phyloP scores from a whole-genome alignment of 768 basidiomycete species.

The Lactifluus subvellereus region DNA sequence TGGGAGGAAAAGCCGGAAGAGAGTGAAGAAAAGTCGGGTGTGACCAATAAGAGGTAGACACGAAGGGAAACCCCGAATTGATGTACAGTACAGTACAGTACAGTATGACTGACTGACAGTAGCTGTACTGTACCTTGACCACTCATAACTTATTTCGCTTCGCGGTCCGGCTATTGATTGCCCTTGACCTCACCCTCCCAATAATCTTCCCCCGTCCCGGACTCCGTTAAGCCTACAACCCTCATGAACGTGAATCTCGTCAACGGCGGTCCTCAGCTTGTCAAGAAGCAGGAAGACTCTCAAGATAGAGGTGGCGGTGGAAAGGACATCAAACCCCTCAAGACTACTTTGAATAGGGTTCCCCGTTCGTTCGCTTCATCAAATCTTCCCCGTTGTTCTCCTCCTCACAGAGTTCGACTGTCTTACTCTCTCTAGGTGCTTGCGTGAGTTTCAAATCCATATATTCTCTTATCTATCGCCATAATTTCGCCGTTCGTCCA shows the following conservation, averaged over 20 bases:
- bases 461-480: constrained; percentile 8
- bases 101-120: too few species aligned
- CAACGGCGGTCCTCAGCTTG: constrained; percentile 25
- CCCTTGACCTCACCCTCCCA: constrained; percentile 15
- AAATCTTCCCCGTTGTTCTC: constrained; percentile 18
- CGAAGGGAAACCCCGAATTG: neutral
- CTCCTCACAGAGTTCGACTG: constrained; percentile 14
- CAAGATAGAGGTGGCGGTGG: constrained; percentile 36
- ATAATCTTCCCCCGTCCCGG: constrained; percentile 4
- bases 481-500: constrained; percentile 31
- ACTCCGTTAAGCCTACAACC: constrained; percentile 4
- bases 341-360: constrained; percentile 78
- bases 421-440: constrained; percentile 48
- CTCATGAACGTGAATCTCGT: constrained; percentile 25
- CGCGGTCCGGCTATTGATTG: neutral
- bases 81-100: neutral
- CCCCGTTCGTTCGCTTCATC: constrained; percentile 63
- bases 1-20: neutral
- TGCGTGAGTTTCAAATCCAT: constrained; percentile 48
- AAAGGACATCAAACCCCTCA: constrained; percentile 68
- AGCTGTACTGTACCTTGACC: too few species aligned
- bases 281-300: constrained; percentile 59
- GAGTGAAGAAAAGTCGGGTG: too few species aligned
- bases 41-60: constrained; percentile 3
- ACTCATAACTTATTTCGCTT: neutral